Evolutionary conservation across 2,329 filamentous ascomycete species (phyloP).

Genomic region (Chaetothyriales sp.): DNA sequence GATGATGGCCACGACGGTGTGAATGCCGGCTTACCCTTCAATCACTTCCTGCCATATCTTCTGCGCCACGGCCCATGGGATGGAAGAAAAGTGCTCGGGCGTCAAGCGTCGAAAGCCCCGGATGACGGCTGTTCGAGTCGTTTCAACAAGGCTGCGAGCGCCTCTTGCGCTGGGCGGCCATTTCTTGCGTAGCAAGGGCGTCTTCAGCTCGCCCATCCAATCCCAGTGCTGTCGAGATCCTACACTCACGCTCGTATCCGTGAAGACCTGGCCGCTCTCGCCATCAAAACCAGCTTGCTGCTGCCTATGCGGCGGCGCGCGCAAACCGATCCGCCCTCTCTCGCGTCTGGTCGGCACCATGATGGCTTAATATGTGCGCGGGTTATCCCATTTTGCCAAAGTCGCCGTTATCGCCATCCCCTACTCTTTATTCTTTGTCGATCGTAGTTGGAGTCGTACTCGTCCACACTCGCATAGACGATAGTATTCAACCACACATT

Average conservation of each 20-base stretch:
- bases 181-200: constrained; percentile 7
- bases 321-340: not conserved
- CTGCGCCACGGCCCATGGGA: constrained; percentile 29
- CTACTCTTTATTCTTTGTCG: not conserved
- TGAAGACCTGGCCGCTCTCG: constrained; percentile 14
- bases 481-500: too few relatives aligned
- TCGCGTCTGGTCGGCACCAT: not conserved
- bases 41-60: constrained; percentile 28
- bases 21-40: constrained; percentile 20
- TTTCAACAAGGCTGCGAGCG: constrained; percentile 12
- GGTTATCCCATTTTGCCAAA: not conserved
- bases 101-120: constrained; percentile 26
- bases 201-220: constrained; percentile 14
- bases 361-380: not conserved
- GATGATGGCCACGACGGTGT: not conserved
- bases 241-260: constrained; percentile 9
- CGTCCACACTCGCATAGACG: too few relatives aligned
- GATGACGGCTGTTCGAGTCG: constrained; percentile 10
- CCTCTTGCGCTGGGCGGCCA: constrained; percentile 2
- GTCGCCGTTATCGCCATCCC: not conserved
- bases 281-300: constrained; percentile 6
- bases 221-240: constrained; percentile 6
- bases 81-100: constrained; percentile 22
- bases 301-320: too few relatives aligned
- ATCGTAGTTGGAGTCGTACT: not conserved